phyloP scores from a whole-genome alignment of 352 stramenopile species.

The Pseudoperonospora humuli region DNA sequence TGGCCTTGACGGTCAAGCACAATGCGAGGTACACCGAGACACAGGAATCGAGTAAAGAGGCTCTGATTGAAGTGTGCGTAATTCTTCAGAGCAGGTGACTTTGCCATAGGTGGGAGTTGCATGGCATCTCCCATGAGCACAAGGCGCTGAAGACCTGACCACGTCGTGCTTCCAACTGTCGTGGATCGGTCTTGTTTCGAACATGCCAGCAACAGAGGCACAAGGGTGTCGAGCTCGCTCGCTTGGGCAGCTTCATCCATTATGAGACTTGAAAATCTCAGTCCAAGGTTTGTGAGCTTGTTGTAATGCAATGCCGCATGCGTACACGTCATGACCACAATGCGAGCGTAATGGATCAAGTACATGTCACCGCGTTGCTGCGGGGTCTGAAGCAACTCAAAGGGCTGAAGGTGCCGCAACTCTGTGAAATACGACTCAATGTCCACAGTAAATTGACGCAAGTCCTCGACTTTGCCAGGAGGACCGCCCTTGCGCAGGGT shows the following conservation, averaged over 20 bases:
- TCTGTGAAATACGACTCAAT: slow-evolving; percentile 91
- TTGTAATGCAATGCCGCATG: slow-evolving; percentile 87
- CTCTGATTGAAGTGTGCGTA: slow-evolving; percentile 92
- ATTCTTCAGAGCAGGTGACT: slow-evolving; percentile 79
- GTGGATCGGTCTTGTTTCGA: slow-evolving; percentile 6
- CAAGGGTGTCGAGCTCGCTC: slow-evolving; percentile 90
- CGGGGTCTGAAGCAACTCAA: slow-evolving; percentile 92
- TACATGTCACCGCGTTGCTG: slow-evolving; percentile 90
- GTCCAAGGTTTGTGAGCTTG: slow-evolving; percentile 80
- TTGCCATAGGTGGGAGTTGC: slow-evolving; percentile 88
- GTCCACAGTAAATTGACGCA: slow-evolving; percentile 47
- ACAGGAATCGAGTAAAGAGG: slow-evolving; percentile 91
- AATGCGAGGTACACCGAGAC: slow-evolving; percentile 88
- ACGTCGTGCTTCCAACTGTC: neutral
- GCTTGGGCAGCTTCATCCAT: slow-evolving; percentile 95
- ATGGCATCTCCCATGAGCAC: slow-evolving; percentile 93
- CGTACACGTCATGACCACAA: slow-evolving; percentile 95
- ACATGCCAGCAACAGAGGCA: slow-evolving; percentile 87
- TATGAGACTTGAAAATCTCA: slow-evolving; percentile 84
- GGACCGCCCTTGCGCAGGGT: slow-evolving; percentile 21
- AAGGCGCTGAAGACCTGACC: slow-evolving; percentile 85
- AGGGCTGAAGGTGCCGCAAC: slow-evolving; percentile 86
- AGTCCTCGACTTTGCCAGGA: slow-evolving; percentile 12
- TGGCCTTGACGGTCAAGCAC: slow-evolving; percentile 89
- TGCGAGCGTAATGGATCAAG: slow-evolving; percentile 90